These are phyloP conservation scores for Rhizophagus clarus DNA, from an alignment of 192 early-diverging fungal species.

Conservation along the genomic window DNA sequence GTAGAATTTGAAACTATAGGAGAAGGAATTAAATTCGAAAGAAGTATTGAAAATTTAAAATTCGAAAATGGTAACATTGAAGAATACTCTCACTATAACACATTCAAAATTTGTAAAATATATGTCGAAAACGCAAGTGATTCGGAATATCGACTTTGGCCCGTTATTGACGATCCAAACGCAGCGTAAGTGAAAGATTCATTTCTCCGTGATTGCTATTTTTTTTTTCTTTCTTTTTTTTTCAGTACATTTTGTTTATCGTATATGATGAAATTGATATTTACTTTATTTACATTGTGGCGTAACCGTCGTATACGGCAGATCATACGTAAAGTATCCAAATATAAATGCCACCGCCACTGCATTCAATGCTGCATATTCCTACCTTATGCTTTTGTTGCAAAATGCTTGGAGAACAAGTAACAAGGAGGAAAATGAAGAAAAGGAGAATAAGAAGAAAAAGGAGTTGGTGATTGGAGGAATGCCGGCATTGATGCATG, in stretches of 20 bases:
- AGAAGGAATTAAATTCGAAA: too few species aligned
- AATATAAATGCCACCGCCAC: neutral
- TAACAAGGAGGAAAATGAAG: neutral
- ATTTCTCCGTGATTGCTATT: too few species aligned
- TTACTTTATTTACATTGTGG: neutral
- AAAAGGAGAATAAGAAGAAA: neutral
- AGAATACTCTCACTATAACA: neutral
- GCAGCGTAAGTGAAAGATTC: constrained; percentile 4
- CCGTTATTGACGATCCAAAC: constrained; percentile 10
- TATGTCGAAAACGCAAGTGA: neutral
- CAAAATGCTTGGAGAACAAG: constrained; percentile 6
- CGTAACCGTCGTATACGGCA: too few species aligned
- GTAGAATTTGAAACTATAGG: too few species aligned
- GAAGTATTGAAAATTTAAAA: too few species aligned
- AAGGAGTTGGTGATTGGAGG: constrained; percentile 17
- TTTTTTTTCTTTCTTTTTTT: too few species aligned
- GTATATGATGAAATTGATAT: neutral
- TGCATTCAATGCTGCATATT: constrained; percentile 25
- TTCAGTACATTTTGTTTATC: too few species aligned
- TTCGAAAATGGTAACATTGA: too few species aligned
- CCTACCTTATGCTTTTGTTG: constrained; percentile 22
- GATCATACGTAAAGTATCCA: neutral
- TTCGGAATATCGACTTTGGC: constrained; percentile 15
- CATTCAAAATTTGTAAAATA: neutral
- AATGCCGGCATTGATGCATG: constrained; percentile 28